These are phyloP conservation scores for Dioscorea alata DNA, from an alignment of 106 monocot genomes.

Conservation along the genomic window DNA sequence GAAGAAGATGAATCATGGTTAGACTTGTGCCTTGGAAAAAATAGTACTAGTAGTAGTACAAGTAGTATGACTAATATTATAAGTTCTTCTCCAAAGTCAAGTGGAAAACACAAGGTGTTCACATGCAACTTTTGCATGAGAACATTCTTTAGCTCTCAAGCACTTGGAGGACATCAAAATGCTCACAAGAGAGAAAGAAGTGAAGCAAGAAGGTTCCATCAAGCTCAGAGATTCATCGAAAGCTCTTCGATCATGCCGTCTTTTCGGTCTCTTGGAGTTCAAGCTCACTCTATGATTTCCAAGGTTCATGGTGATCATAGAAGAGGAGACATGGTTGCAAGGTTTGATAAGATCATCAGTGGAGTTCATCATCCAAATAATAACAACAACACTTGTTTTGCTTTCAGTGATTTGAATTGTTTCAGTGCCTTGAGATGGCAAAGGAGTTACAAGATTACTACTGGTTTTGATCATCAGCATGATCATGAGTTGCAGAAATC, in stretches of 20 bases:
- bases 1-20: no score
- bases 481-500: slow-evolving; percentile 9
- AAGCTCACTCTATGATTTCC: slow-evolving; percentile 33
- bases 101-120: slow-evolving; percentile 32
- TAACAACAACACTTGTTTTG: no score
- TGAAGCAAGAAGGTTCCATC: slow-evolving; percentile 39
- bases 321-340: slow-evolving; percentile 10
- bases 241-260: background rate
- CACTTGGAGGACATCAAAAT: slow-evolving; percentile 75
- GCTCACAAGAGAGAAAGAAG: slow-evolving; percentile 79
- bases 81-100: background rate
- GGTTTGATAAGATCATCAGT: slow-evolving; percentile 7
- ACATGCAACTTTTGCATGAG: slow-evolving; percentile 83
- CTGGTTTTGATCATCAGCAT: slow-evolving; percentile 8
- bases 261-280: slow-evolving; percentile 28
- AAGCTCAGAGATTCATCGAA: slow-evolving; percentile 23
- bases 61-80: no score
- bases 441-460: slow-evolving; percentile 19
- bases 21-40: no score
- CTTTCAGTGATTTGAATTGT: slow-evolving; percentile 8
- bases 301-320: slow-evolving; percentile 17
- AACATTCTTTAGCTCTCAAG: slow-evolving; percentile 78
- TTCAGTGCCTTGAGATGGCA: slow-evolving; percentile 34
- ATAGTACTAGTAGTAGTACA: no score
- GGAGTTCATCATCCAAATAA: no score